Base-by-base conservation (phyloP, 2,329 filamentous ascomycete genomes). In the Colletotrichum higginsianum region DNA sequence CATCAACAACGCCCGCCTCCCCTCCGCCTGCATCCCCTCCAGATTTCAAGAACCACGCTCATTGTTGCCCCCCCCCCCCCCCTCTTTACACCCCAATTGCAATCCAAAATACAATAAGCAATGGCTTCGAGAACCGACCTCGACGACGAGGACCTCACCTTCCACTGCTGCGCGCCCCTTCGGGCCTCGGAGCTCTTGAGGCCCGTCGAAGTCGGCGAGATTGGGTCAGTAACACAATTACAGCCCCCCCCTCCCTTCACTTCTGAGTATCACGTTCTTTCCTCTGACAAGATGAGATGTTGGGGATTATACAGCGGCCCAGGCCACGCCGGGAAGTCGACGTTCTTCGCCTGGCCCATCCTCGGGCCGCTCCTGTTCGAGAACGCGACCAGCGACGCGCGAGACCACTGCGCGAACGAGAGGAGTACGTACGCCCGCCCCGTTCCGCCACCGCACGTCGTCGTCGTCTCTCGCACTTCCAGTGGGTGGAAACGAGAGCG, bases 331-430 rank as follows among this genome's bases (percentile, higher is more conserved):
- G 76, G 79, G 67, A 75, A 80, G 4, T 77, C 78, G 21, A 79
- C 86, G 3, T 93, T 94, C 78, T 86, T 83, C 77, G 82, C 88
- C 15, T 87, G 88, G 78, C 93, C 93, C 0, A 81, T 91, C 50
- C 82, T 93, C 49, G 92, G 91, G 0, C 88, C 92, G 0, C 81
- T 95, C 50, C 84, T 95, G 13, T 94, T 95, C 80, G 89, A 93
- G 75, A 95, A 95, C 75, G 88, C 91, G 74, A 88, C 88, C 73
- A 93, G 91, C 66, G 93, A 95, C 79, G 92, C 92, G 66, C 85
- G 93, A 62, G 93, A 95, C 75, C 92, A 95, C 80, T 93, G 92
- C 78, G 93, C 93, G 58, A 94, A 94, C 74, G 93, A 95, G 81
- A 84, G 93, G 80, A 95, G 88, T 89, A 78, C 65, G 82, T 75